Evolutionary conservation across 208 protist species (phyloP).

Genomic region (Trypanosoma boissoni): DNA sequence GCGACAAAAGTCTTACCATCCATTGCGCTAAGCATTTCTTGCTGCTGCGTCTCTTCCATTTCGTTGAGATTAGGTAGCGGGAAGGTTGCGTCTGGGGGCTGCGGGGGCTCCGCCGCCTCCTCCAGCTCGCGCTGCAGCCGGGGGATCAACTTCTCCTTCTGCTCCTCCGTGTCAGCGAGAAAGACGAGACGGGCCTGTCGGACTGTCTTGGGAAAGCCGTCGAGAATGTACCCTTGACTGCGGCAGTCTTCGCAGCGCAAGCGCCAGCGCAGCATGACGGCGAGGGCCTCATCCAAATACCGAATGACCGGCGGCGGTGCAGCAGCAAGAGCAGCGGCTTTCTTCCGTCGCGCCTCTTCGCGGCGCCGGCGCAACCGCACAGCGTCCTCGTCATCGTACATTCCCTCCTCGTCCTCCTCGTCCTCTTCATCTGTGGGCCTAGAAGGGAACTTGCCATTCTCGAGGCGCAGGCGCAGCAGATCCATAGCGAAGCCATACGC

Average conservation of each 20-base stretch:
- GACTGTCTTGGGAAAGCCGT: conserved; percentile 79
- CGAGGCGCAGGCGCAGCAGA: conserved; percentile 43
- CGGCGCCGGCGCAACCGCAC: conserved; percentile 1
- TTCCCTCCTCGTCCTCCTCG: conserved; percentile 48
- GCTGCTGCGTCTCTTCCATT: conserved; percentile 43
- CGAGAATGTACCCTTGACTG: conserved; percentile 91
- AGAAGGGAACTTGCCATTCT: conserved; percentile 49
- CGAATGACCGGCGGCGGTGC: conserved; percentile 19
- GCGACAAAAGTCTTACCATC: conserved; percentile 14
- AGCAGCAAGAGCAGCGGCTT: not conserved
- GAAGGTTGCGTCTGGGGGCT: conserved; percentile 58
- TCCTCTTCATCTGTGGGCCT: conserved; percentile 28
- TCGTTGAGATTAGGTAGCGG: conserved; percentile 41
- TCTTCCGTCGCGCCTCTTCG: conserved; percentile 3
- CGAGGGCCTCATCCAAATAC: conserved; percentile 76
- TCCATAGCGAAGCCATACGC: conserved; percentile 62
- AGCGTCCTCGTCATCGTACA: conserved; percentile 1
- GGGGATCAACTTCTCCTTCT: conserved; percentile 27
- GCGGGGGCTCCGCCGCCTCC: conserved; percentile 28
- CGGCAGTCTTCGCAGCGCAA: conserved; percentile 74
- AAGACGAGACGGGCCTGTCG: conserved; percentile 85
- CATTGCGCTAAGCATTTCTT: conserved; percentile 21
- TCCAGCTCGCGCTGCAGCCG: conserved; percentile 22
- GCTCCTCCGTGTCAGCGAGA: conserved; percentile 31
- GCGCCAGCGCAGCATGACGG: conserved; percentile 83